Evolutionary conservation across 768 basidiomycete species (phyloP).

Genomic region (Mycena polygramma): DNA sequence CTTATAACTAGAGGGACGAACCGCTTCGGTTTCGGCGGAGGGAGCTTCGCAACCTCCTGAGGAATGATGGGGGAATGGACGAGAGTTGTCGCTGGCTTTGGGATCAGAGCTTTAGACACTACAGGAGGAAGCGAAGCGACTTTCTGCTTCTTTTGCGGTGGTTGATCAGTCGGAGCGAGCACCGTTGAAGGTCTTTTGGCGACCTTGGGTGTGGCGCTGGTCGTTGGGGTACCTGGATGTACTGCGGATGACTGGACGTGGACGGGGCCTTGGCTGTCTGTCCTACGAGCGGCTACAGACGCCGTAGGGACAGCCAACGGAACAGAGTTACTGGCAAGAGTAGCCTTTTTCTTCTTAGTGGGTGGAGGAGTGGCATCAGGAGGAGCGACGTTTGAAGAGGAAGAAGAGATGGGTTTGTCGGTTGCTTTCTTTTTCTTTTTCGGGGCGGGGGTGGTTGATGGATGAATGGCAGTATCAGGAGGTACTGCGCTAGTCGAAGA

Average conservation of each 20-base stretch:
- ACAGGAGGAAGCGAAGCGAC: not conserved
- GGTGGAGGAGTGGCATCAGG: not conserved
- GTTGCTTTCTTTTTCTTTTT: constrained; percentile 16
- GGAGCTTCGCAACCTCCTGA: not conserved
- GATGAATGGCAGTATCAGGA: not conserved
- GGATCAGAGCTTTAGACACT: constrained; percentile 12
- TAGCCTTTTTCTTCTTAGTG: not conserved
- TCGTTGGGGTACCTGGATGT: not conserved
- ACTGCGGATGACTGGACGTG: not conserved
- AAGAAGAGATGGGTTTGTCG: not conserved
- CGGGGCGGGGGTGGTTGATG: constrained; percentile 6
- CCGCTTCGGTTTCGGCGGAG: constrained; percentile 34
- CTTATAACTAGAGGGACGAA: constrained; percentile 50
- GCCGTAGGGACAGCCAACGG: not conserved
- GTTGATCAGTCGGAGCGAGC: constrained; percentile 58
- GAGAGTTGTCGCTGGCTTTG: not conserved
- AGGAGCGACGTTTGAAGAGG: not conserved
- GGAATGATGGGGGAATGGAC: not conserved
- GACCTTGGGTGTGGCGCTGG: constrained; percentile 49
- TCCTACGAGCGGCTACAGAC: not conserved
- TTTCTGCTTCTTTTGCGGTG: constrained; percentile 30
- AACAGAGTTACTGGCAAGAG: not conserved
- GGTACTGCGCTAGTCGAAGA: constrained; percentile 57
- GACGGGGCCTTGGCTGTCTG: not conserved
- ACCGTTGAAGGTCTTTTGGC: constrained; percentile 71